Conservation (phyloP, 1,284 basidiomycete species). For the Leccinum pseudoinsigne region DNA sequence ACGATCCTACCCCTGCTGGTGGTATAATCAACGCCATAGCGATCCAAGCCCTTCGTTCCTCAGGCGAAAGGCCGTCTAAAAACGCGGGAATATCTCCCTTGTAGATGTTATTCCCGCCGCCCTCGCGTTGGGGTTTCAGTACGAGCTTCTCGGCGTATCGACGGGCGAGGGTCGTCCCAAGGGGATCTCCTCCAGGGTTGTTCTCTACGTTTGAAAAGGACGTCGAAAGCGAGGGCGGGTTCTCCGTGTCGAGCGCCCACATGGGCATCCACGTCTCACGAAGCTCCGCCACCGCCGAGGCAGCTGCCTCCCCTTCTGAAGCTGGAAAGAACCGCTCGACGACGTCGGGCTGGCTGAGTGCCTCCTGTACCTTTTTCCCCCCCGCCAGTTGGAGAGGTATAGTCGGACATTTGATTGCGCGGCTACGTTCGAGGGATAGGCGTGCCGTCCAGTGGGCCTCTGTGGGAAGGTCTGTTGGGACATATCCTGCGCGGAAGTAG, state of each 20-base stretch:
- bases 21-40: slow-evolving; percentile 91
- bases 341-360: slow-evolving; percentile 72
- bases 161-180: slow-evolving; percentile 47
- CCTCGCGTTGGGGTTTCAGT: slow-evolving; percentile 84
- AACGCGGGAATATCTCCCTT: slow-evolving; percentile 80
- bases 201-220: neutral
- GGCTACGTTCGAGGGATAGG: slow-evolving; percentile 73
- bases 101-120: slow-evolving; percentile 97
- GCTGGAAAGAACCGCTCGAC: slow-evolving; percentile 77
- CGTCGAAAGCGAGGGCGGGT: neutral
- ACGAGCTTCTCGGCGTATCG: slow-evolving; percentile 62
- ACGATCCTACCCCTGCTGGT: slow-evolving; percentile 66
- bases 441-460: slow-evolving; percentile 67
- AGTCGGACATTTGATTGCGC: slow-evolving; percentile 92
- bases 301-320: slow-evolving; percentile 37
- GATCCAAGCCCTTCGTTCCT: slow-evolving; percentile 82
- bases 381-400: slow-evolving; percentile 93
- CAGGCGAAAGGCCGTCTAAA: slow-evolving; percentile 56
- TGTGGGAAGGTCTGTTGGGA: slow-evolving; percentile 78
- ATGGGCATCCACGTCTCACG: slow-evolving; percentile 77
- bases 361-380: slow-evolving; percentile 95
- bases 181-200: slow-evolving; percentile 14
- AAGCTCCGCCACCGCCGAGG: slow-evolving; percentile 45
- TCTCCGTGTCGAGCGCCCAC: slow-evolving; percentile 64
- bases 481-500: slow-evolving; percentile 90